Conservation (phyloP, 768 basidiomycete genomes). For the Dentipellis fragilis region DNA sequence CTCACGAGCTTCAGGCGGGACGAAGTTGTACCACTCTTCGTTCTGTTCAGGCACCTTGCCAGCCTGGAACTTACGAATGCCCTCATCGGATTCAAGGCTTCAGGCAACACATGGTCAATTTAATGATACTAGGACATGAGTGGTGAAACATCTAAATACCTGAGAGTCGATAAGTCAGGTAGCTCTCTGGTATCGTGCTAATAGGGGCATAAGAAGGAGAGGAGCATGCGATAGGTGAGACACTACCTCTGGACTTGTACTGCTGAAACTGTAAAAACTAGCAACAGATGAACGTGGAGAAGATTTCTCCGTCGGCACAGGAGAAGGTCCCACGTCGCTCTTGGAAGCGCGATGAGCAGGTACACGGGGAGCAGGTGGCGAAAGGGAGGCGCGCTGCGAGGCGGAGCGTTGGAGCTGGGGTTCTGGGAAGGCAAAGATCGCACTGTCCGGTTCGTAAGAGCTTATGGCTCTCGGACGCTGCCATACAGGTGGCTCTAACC, state of each 20-base stretch:
- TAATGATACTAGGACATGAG: not conserved
- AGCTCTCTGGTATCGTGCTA: conserved; percentile 12
- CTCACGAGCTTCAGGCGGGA: conserved; percentile 60
- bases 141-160: not conserved
- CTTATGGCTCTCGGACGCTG: conserved; percentile 11
- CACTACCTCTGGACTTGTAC: conserved; percentile 5
- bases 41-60: conserved; percentile 57
- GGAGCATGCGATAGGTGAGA: not conserved
- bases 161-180: conserved; percentile 10
- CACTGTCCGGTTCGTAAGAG: conserved; percentile 12
- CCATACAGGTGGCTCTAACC: conserved; percentile 1
- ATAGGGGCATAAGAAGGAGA: not conserved
- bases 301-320: not conserved
- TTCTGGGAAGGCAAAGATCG: conserved; percentile 37
- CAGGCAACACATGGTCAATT: not conserved
- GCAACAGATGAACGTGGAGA: conserved; percentile 4
- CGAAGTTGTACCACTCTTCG: conserved; percentile 76
- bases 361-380: conserved; percentile 12
- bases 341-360: not conserved
- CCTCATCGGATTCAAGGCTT: conserved; percentile 57
- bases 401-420: conserved; percentile 39
- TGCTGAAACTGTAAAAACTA: not conserved
- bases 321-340: not conserved
- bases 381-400: conserved; percentile 24
- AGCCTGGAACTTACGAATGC: conserved; percentile 54